Base-by-base conservation (phyloP, 2,329 filamentous ascomycete genomes). In the Eutypella sp. region DNA sequence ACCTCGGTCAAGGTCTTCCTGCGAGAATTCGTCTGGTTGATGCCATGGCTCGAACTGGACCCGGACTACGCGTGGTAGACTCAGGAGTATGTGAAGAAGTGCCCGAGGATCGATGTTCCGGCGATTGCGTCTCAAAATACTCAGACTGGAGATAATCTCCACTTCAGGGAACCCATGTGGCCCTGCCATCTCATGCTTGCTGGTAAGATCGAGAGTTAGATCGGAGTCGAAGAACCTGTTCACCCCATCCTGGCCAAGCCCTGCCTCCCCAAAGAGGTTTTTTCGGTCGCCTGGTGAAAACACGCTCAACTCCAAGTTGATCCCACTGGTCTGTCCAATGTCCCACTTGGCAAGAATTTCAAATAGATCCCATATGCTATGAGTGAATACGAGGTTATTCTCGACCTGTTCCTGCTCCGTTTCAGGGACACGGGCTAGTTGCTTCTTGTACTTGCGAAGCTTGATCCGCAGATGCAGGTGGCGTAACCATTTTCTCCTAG, bases 311-410 rank as follows among this genome's bases (percentile, higher is more conserved):
- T 62, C 58, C 8, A 62, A 46, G n/a, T 50, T 49, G 13, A 62
- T 42, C 5, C 49, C 52, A 24, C 36, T 20, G 36, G 19, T 23
- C 36, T 39, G 36, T 15, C 34, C 34, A 8, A 45, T 47, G 6
- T 52, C 48, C 59, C 59, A 62, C 18, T 41, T 42, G 38, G 46
- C 47, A 19, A 62, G 50, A 10, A 55, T 47, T n/a, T 52, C 42
- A 36, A 62, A 60, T 11, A 59, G 42, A 39, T 51, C 52, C 48
- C 50, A 56, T 33, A 61, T 47, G 11, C 46, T 45, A 36, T 44
- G 50, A 8, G 58, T 56, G 41, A 61, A 62, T 40, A 45, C 47
- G 16, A 49, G 25, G 20, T 60, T 57, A 41, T 62, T 60, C 40
- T 47, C 46, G 34, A 58, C 52, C 42, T 58, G 56, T 25, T 62